These are phyloP conservation scores for Podospora pseudoanserina DNA, from an alignment of 495 filamentous ascomycete genomes.

Conservation along the genomic window DNA sequence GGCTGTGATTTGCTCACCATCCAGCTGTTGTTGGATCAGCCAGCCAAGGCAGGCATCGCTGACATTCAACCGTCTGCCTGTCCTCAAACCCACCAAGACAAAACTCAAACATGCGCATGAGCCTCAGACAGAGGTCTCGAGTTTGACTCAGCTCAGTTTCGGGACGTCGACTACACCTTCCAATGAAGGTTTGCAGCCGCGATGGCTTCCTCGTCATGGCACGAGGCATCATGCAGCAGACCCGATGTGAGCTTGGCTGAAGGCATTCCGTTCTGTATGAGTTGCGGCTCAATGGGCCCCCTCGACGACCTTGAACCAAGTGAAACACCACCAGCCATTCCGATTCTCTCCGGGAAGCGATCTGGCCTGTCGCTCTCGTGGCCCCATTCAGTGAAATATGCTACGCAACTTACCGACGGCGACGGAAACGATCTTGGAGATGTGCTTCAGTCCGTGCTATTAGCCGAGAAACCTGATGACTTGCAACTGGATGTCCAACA, in stretches of 20 bases:
- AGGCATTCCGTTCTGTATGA: constrained; percentile 21
- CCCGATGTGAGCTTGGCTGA: constrained; percentile 19
- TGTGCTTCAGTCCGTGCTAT: not conserved
- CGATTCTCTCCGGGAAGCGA: constrained; percentile 11
- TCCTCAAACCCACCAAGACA: not conserved
- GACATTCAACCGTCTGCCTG: not conserved
- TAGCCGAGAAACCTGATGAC: not conserved
- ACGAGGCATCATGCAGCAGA: constrained; percentile 18
- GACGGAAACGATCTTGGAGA: constrained; percentile 11
- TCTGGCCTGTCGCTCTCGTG: constrained; percentile 12
- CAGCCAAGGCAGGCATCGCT: not conserved
- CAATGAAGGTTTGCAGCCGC: not conserved
- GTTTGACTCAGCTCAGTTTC: not conserved
- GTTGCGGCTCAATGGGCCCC: constrained; percentile 21
- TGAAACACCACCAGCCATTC: constrained; percentile 15
- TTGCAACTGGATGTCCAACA: not conserved
- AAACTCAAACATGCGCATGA: constrained; percentile 1
- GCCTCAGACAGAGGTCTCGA: constrained; percentile 3
- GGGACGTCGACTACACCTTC: not conserved
- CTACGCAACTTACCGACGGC: not conserved
- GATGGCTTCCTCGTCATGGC: constrained; percentile 15
- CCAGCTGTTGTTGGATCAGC: not conserved
- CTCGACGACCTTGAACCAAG: constrained; percentile 15
- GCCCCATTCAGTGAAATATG: constrained; percentile 18
- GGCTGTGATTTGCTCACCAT: not conserved